Evolutionary conservation across 2,329 filamentous ascomycete genomes (phyloP), one percentile per base, ranked within the genome.

Genomic region (Aspergillus uvarum): DNA sequence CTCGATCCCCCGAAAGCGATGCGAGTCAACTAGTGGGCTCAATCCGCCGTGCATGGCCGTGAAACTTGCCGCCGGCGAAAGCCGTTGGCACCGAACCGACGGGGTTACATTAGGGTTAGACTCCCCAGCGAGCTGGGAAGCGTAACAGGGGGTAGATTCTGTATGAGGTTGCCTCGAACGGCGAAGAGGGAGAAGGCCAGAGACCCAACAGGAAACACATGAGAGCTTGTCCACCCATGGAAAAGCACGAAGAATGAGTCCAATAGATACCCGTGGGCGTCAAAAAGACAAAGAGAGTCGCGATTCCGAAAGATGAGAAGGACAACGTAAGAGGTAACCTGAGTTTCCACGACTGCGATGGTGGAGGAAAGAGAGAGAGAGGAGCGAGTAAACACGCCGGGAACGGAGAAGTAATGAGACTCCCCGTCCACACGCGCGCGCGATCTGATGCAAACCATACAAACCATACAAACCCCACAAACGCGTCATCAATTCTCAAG

Each of bases 31-130:
- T 92, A 92, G 74, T 93, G 86, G 82, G 83, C 80, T 44, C 38
- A 44, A 81, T 51, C 83, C 79, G 83, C 87, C 87, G 87, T 89
- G 88, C 85, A 80, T 76, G 74, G 83, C 82, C 86, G 86, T 87
- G 38, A 44, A 44, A 44, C 38, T 44, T 19, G 38, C 38, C 38
- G 3, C 16, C 38, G 38, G 38, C 38, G 19, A 90, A 92, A 29
- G 72, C 83, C 89, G 90, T 56, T 61, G 38, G 38, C 38, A n/a
- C 38, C 75, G 73, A 86, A 87, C 91, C 90, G 89, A 87, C 81
- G 77, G 80, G 78, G 81, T 90, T 56, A 50, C 47, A 59, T 65
- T 96, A 96, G 93, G 93, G 93, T 96, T 96, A 96, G 93, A 90
- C 67, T 93, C 93, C 90, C 91, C 87, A 89, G 80, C 69, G 67